A percentile compares a stretch with the other conserved stretches of the same genome.
Evolutionary conservation across 306 rosid species (phyloP).

Genomic region (Gillenia trifoliata): DNA sequence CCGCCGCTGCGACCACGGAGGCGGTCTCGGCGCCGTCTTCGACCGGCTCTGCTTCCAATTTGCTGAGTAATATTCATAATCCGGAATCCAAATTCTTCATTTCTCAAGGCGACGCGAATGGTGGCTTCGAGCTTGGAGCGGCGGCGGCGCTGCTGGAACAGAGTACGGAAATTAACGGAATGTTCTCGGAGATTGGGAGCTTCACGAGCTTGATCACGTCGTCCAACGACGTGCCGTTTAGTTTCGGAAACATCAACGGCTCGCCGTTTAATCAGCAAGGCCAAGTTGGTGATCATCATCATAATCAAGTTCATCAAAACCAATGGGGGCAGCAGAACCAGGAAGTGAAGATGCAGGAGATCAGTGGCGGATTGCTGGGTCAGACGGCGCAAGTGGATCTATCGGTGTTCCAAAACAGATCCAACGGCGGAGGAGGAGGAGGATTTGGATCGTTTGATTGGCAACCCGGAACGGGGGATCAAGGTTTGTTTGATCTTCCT

Average conservation of each 20-base stretch:
- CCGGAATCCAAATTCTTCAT: constrained; percentile 37
- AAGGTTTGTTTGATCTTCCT: constrained; percentile 77
- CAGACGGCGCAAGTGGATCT: constrained; percentile 54
- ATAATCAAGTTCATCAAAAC: constrained; percentile 8
- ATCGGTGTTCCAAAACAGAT: constrained; percentile 39
- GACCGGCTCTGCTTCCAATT: constrained; percentile 26
- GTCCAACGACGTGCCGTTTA: constrained; percentile 46
- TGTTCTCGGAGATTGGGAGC: constrained; percentile 75
- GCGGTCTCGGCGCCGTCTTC: constrained; percentile 43
- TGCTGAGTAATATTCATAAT: constrained; percentile 11
- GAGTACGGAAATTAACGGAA: constrained; percentile 23
- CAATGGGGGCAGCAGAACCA: constrained; percentile 47
- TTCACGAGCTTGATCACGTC: constrained; percentile 65
- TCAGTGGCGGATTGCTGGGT: constrained; percentile 41
- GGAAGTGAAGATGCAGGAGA: constrained; percentile 48
- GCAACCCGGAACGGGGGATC: constrained; percentile 55
- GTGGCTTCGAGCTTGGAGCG: constrained; percentile 24
- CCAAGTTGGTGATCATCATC: neutral
- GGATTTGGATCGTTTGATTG: constrained; percentile 84
- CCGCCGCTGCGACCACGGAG: constrained; percentile 28
- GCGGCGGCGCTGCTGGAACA: constrained; percentile 21
- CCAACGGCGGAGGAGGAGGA: constrained; percentile 25
- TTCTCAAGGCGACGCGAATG: constrained; percentile 15
- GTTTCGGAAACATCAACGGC: constrained; percentile 32
- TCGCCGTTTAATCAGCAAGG: constrained; percentile 41